These are phyloP conservation scores for Alternaria brassicicola DNA, from an alignment of 2,329 filamentous ascomycete species.

Conservation along the genomic window DNA sequence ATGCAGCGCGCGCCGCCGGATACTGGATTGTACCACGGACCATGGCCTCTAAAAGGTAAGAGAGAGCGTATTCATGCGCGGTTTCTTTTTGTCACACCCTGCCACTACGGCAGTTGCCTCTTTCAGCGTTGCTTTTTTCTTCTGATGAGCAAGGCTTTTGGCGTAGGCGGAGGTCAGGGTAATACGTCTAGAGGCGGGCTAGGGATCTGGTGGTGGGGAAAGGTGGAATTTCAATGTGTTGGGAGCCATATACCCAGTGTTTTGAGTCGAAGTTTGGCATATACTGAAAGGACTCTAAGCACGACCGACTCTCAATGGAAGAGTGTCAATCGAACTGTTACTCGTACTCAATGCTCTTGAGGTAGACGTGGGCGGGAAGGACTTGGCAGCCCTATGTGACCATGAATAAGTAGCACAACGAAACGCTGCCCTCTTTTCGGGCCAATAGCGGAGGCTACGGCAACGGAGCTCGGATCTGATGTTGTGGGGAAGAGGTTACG, in stretches of 20 bases:
- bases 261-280: conserved; percentile 1
- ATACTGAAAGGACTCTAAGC: neutral
- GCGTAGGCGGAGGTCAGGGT: neutral
- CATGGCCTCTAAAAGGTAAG: conserved; percentile 10
- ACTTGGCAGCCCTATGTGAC: neutral
- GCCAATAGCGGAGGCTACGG: neutral
- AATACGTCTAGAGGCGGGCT: neutral
- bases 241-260: conserved; percentile 14
- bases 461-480: neutral
- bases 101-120: neutral
- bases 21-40: neutral
- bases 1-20: neutral
- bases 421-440: neutral
- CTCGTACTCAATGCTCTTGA: neutral
- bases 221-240: neutral
- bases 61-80: conserved; percentile 1
- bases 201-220: neutral
- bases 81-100: conserved; percentile 9
- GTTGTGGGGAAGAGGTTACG: conserved; percentile 14
- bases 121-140: conserved; percentile 3
- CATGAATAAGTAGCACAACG: neutral
- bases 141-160: neutral
- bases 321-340: neutral
- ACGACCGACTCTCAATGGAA: neutral
- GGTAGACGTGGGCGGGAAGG: neutral